Evolutionary conservation across 2,329 filamentous ascomycete species (phyloP), one percentile per base, ranked within the genome.

Genomic region (Tricladium varicosporioides): DNA sequence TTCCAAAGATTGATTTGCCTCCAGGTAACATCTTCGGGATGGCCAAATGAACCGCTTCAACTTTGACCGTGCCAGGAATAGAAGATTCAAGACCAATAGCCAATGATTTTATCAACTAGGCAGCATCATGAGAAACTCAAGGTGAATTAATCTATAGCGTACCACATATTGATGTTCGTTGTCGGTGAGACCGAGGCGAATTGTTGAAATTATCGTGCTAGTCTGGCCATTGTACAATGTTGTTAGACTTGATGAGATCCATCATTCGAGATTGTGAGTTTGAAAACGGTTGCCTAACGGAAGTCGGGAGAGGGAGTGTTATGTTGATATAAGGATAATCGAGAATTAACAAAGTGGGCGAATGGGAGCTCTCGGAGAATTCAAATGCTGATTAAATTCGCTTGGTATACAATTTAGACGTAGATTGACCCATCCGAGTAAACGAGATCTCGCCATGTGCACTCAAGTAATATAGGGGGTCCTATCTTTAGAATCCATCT

Each of bases 71-170:
- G 46, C 53, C 46, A 55, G 45, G 16, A 51, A 56, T 56, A 56
- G 48, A 46, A 48, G 15, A 27, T 27, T 27, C 22, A 27, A 47
- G 51, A 44, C 53, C 53, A 56, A 56, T 56, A 27, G 22, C 22
- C 22, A 27, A 27, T 27, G 22, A 27, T 27, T 27, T 27, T 27
- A 27, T 27, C 22, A 27, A 27, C 22, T 27, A 27, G 22, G 22
- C 22, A 27, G 22, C 22, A 27, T 27, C 7, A 27, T 27, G 22
- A 32, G 31, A 53, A 16, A 18, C 49, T 50, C 53, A 54, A 55
- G 55, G 11, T 60, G 40, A 19, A 5, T 54, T 59, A 58, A 58
- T 58, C n/a, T 58, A 52, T 42, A 43, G 18, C 27, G 36, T 49
- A 15, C 48, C 42, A 51, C 43, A 11, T 15, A 55, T 44, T 8